Percentiles rank a stretch among this genome's conserved stretches.
Evolutionary conservation across 2,329 filamentous ascomycete species (phyloP).

Genomic region (Chalara sp.): DNA sequence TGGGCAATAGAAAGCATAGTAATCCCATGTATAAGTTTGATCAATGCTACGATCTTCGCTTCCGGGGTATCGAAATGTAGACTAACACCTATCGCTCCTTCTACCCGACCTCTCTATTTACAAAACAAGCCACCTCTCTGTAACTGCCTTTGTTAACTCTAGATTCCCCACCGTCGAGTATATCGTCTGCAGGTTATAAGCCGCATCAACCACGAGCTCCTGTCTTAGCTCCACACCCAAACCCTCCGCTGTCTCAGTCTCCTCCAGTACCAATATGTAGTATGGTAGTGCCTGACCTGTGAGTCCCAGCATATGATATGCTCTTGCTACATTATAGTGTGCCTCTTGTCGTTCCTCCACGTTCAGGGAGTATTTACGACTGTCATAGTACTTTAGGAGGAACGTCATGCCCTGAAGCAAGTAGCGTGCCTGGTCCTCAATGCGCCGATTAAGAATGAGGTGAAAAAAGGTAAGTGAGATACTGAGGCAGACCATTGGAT

Average conservation of each 20-base stretch:
- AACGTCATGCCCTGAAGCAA: slow-evolving; percentile 82
- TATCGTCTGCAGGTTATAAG: slow-evolving; percentile 66
- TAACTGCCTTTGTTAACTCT: slow-evolving; percentile 51
- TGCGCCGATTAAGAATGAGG: slow-evolving; percentile 81
- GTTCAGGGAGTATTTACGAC: slow-evolving; percentile 33
- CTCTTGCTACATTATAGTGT: slow-evolving; percentile 72
- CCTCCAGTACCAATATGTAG: slow-evolving; percentile 50
- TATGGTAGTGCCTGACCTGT: slow-evolving; percentile 64
- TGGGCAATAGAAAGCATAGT: too few species aligned
- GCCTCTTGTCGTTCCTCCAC: slow-evolving; percentile 60
- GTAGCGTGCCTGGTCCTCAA: slow-evolving; percentile 82
- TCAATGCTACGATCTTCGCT: too few species aligned
- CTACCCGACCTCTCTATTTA: slow-evolving; percentile 2
- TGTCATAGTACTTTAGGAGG: slow-evolving; percentile 66
- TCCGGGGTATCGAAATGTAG: too few species aligned
- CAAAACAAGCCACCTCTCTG: slow-evolving; percentile 47
- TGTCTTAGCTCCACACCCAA: slow-evolving; percentile 28
- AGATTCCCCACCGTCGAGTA: slow-evolving; percentile 59
- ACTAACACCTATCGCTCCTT: too few species aligned
- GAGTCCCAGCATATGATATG: slow-evolving; percentile 70
- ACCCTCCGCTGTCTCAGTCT: slow-evolving; percentile 18
- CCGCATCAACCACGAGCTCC: slow-evolving; percentile 62
- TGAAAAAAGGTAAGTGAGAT: slow-evolving; percentile 83
- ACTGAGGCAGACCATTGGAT: slow-evolving; percentile 72
- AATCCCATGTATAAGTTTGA: too few species aligned